Percentiles rank a stretch among this genome's conserved stretches.
These are phyloP conservation scores for Brassica cretica DNA, from an alignment of 345 rosid genomes.

Conservation along the genomic window DNA sequence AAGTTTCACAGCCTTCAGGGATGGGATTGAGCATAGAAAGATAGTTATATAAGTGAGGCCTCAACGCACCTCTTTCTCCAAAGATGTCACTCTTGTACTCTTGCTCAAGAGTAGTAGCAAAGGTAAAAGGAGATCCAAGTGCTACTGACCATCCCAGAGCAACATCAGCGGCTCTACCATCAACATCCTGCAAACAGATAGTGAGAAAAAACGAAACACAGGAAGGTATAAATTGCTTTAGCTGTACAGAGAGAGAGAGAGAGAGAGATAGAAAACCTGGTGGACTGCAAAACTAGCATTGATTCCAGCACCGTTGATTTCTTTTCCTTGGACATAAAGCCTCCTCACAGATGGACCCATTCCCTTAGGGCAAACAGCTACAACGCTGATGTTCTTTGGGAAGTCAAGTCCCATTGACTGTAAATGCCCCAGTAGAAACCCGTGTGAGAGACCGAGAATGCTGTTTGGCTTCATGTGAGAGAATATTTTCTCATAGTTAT, in stretches of 20 bases:
- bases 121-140: constrained; percentile 89
- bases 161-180: constrained; percentile 84
- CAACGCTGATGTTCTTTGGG: constrained; percentile 76
- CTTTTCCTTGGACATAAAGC: constrained; percentile 87
- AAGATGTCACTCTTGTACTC: constrained; percentile 96
- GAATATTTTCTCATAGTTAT: constrained; percentile 75
- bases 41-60: neutral
- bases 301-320: constrained; percentile 91
- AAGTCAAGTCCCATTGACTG: constrained; percentile 78
- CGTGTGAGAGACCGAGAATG: constrained; percentile 94
- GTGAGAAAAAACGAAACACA: neutral
- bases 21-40: neutral
- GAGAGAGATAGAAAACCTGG: constrained; percentile 51
- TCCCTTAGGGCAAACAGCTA: constrained; percentile 85
- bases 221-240: neutral
- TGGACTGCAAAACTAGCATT: constrained; percentile 87
- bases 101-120: constrained; percentile 86
- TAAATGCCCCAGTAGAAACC: constrained; percentile 86
- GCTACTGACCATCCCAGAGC: constrained; percentile 95
- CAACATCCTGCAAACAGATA: constrained; percentile 61
- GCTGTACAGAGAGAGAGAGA: neutral
- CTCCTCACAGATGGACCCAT: constrained; percentile 95
- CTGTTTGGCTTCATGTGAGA: constrained; percentile 93
- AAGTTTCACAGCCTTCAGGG: neutral
- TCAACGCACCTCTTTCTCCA: constrained; percentile 79